Base-by-base conservation (phyloP, 257 asterid species). In the Penstemon newberryi region DNA sequence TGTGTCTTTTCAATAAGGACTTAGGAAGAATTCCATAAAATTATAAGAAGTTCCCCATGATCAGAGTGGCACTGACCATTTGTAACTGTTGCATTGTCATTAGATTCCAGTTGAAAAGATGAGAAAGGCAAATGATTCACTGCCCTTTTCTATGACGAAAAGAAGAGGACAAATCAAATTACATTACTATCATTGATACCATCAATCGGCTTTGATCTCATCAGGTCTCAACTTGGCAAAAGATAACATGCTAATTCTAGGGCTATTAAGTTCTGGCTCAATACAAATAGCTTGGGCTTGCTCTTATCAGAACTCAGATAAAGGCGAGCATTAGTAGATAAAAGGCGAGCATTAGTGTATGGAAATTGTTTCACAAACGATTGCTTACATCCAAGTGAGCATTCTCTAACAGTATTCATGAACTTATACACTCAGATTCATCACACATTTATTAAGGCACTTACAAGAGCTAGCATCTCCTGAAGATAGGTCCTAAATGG, bases 401-500 rank as follows among this genome's bases (percentile, higher is more conserved):
- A 25, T 25, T 25, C 33, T 25, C 33, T 25, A n/a, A 45, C 2
- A 8, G 25, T 12, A 60, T 10, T 5, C 6, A 15, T 7, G 12
- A 11, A 44, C 33, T 25, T 69, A n/a, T 52, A 40, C 33, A 41
- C 18, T 37, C 39, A 39, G n/a, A 37, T 73, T n/a, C 41, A 12
- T 47, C 41, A 51, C 37, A 57, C 12, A 54, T 64, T 50, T 18
- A 71, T 43, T 18, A 2, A 69, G 39, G 54, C 41, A 81, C 89
- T 83, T 81, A 86, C 91, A 66, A 83, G 84, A 47, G 85, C 75
- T 69, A 86, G 70, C 87, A 86, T 86, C 3, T 86, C 91, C 77
- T 81, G 85, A 60, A 86, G 89, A 81, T 86, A 86, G 72, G 72
- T 67, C 79, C 91, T 79, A 74, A 79, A 86, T 63, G 91, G 89